Evolutionary conservation across 1,284 basidiomycete genomes (phyloP), one percentile per base, ranked within the genome.

Genomic region (Rhodotorula sp.): DNA sequence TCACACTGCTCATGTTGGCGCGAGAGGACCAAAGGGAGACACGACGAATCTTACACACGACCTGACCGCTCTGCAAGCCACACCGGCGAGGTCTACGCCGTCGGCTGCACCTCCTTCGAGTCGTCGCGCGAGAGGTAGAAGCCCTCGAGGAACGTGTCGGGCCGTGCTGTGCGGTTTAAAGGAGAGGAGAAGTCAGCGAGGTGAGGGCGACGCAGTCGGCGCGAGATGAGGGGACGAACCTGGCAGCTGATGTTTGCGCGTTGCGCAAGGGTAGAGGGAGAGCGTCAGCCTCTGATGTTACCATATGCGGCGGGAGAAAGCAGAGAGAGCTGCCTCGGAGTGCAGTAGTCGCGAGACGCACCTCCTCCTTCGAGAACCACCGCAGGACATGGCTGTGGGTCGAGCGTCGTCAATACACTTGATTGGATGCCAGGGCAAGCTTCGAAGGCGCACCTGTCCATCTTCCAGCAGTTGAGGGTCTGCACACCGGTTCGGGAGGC

Each of bases 361-460:
- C 82, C 79, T 84, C 82, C 73, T 83, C 83, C 65, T 81, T 78
- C 16, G 80, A 77, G 66, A 84, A 83, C 81, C 80, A 81, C 69
- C 80, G 79, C 80, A 82, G 80, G 48, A 78, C 25, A 64, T 78
- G 77, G 34, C 74, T 78, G 56, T 17, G n/a, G 4, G 17, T 9
- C 34, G 34, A 34, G 34, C 34, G 3, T 34, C 34, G 34, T 34
- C 34, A 34, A 34, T 5, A 34, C 34, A 34, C 34, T 34, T 34
- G 34, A 5, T 5, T 5, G 34, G 34, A 34, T 34, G 34, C 5
- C 2, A 34, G 34, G 34, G 3, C 5, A 34, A 34, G 34, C 34
- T 34, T 2, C 23, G 0, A 17, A 44, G 13, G 61, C 74, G 17
- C 41, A 75, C 74, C 56, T 65, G 61, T 78, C 77, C 75, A 76